These are phyloP conservation scores for Zygosaccharomyces bisporus DNA, from an alignment of 805 yeast species.

Conservation along the genomic window DNA sequence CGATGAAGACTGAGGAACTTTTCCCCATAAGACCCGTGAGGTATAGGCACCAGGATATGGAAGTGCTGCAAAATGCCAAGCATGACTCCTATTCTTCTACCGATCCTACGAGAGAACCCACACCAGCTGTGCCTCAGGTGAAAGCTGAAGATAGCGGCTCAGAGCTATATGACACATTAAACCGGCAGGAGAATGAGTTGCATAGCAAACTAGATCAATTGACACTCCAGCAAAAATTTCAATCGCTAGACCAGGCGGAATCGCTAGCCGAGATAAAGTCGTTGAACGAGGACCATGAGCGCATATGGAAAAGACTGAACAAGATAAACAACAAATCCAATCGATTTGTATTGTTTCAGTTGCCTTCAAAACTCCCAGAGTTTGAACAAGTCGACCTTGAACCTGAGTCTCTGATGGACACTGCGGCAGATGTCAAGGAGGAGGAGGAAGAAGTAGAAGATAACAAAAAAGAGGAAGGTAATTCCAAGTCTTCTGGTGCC, in stretches of 20 bases:
- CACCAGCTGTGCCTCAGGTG: slow-evolving; percentile 20
- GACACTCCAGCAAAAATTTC: slow-evolving; percentile 28
- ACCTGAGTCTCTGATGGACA: slow-evolving; percentile 6
- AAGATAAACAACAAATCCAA: slow-evolving; percentile 35
- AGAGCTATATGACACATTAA: slow-evolving; percentile 18
- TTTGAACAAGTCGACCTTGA: slow-evolving; percentile 27
- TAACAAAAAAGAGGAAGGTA: slow-evolving; percentile 15
- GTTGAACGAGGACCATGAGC: slow-evolving; percentile 40
- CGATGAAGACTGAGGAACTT: slow-evolving; percentile 35
- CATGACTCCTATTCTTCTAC: slow-evolving; percentile 28
- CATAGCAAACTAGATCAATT: slow-evolving; percentile 32
- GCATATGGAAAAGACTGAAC: slow-evolving; percentile 32
- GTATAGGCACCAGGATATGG: slow-evolving; percentile 42
- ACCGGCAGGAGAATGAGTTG: slow-evolving; percentile 26
- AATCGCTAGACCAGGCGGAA: slow-evolving; percentile 34
- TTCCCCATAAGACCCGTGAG: slow-evolving; percentile 73
- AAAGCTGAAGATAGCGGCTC: slow-evolving; percentile 13
- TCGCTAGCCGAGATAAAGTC: slow-evolving; percentile 37
- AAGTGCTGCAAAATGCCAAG: slow-evolving; percentile 32
- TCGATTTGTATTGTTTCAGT: slow-evolving; percentile 38
- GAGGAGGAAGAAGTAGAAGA: slow-evolving; percentile 11
- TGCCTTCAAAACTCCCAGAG: slow-evolving; percentile 39
- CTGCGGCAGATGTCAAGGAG: slow-evolving; percentile 15
- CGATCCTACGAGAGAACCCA: slow-evolving; percentile 27
- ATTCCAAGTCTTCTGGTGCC: slow-evolving; percentile 9